Evolutionary conservation across 768 basidiomycete genomes (phyloP).

Genomic region (Collybia nuda): DNA sequence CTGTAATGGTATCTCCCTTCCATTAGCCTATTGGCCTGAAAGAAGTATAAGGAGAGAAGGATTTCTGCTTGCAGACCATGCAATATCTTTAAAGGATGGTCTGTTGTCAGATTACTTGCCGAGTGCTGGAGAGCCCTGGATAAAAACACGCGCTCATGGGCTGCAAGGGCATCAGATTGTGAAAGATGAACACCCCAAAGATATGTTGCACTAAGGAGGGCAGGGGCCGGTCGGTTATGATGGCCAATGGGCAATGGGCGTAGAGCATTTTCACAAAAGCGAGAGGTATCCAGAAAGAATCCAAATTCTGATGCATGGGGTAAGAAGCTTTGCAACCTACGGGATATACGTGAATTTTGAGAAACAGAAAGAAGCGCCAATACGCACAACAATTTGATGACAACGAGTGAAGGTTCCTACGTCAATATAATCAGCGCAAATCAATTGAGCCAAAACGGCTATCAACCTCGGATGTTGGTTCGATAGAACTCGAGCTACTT

Average conservation of each 20-base stretch:
- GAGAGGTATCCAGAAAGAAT: slow-evolving; percentile 55
- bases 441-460: background rate
- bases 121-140: slow-evolving; percentile 44
- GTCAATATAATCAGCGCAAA: background rate
- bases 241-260: slow-evolving; percentile 46
- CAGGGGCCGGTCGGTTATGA: slow-evolving; percentile 42
- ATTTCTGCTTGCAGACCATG: slow-evolving; percentile 59
- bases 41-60: slow-evolving; percentile 61
- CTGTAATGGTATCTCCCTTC: slow-evolving; percentile 58
- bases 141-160: slow-evolving; percentile 45
- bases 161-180: slow-evolving; percentile 28
- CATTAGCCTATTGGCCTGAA: slow-evolving; percentile 51
- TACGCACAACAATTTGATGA: slow-evolving; percentile 1
- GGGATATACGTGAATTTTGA: slow-evolving; percentile 3
- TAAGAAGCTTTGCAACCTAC: slow-evolving; percentile 57
- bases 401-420: background rate
- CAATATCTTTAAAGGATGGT: slow-evolving; percentile 45
- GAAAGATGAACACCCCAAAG: slow-evolving; percentile 52
- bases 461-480: background rate
- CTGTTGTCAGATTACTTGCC: slow-evolving; percentile 40
- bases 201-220: slow-evolving; percentile 44
- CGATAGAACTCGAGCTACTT: background rate
- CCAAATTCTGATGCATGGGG: slow-evolving; percentile 57
- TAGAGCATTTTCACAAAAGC: slow-evolving; percentile 45
- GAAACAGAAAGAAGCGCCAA: slow-evolving; percentile 8